Evolutionary conservation across 2,329 filamentous ascomycete genomes (phyloP).

Genomic region (Mariannaea sp.): DNA sequence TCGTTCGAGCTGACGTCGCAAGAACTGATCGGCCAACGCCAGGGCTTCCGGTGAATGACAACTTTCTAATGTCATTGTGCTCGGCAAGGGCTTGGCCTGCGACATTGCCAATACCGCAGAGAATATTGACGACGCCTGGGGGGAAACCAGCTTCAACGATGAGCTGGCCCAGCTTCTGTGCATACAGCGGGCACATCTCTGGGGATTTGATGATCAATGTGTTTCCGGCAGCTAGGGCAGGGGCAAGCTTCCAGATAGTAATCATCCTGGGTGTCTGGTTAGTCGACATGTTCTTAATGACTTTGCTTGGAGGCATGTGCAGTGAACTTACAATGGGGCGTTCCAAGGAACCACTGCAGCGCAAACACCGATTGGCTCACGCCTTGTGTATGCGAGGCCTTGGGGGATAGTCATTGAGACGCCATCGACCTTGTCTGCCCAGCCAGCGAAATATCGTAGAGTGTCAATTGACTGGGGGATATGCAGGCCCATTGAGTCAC

Average conservation of each 20-base stretch:
- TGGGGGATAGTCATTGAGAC: conserved; percentile 13
- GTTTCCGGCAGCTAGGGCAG: conserved; percentile 65
- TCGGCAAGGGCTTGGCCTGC: conserved; percentile 68
- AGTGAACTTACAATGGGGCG: conserved; percentile 56
- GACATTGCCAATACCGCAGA: conserved; percentile 69
- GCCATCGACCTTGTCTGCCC: conserved; percentile 18
- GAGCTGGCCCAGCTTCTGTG: conserved; percentile 64
- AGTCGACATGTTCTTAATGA: not conserved
- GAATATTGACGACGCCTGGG: conserved; percentile 72
- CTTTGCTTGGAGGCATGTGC: not conserved
- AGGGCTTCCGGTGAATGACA: conserved; percentile 76
- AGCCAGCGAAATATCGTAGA: conserved; percentile 18
- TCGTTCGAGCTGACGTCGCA: conserved; percentile 64
- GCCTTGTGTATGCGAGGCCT: conserved; percentile 24
- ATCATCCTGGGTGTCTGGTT: conserved; percentile 21
- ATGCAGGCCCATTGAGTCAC: conserved; percentile 22
- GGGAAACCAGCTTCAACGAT: conserved; percentile 74
- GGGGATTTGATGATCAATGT: conserved; percentile 65
- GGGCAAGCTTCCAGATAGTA: conserved; percentile 62
- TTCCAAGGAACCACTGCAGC: conserved; percentile 77
- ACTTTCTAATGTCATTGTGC: conserved; percentile 70
- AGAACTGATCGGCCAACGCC: conserved; percentile 70
- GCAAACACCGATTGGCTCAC: conserved; percentile 74
- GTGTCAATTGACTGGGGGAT: conserved; percentile 27
- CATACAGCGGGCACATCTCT: conserved; percentile 66